phyloP scores from a whole-genome alignment of 1,139 yeast genomes.

The Suhomyces anneliseae region DNA sequence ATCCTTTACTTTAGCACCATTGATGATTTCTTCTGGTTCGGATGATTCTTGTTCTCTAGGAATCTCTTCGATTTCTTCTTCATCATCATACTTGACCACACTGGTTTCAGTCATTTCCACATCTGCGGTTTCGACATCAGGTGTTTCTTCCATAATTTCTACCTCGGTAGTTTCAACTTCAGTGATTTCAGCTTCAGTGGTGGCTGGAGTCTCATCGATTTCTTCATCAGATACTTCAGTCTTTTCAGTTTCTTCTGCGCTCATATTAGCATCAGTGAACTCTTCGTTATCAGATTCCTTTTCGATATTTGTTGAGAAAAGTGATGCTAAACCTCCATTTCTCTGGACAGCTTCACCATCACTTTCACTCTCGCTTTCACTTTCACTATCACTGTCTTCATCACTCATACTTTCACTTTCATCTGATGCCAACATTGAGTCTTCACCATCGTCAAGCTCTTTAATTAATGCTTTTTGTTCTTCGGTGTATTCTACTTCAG shows the following conservation, averaged over 20 bases:
- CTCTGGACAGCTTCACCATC: conserved; percentile 3
- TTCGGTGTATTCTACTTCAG: conserved; percentile 30
- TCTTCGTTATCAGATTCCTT: conserved; percentile 19
- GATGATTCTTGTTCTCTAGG: conserved; percentile 15
- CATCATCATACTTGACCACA: not conserved
- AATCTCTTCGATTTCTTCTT: conserved; percentile 6
- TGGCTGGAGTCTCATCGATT: conserved; percentile 19
- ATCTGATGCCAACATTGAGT: conserved; percentile 26
- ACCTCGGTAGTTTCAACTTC: not conserved
- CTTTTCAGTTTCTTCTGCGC: not conserved
- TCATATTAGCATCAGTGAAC: conserved; percentile 7
- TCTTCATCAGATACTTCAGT: not conserved
- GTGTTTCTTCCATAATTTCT: not conserved
- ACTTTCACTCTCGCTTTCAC: conserved; percentile 16
- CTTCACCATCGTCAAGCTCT: conserved; percentile 16
- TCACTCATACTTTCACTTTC: conserved; percentile 17
- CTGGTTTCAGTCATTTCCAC: not conserved
- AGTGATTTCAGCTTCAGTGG: not conserved
- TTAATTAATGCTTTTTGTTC: conserved; percentile 36
- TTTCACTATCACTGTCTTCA: conserved; percentile 11
- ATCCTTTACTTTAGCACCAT: conserved; percentile 58
- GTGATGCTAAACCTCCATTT: conserved; percentile 21
- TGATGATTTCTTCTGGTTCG: conserved; percentile 20
- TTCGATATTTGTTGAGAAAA: conserved; percentile 18
- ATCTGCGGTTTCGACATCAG: not conserved